phyloP scores from a whole-genome alignment of 257 asterid genomes.

The Plectranthus barbatus region DNA sequence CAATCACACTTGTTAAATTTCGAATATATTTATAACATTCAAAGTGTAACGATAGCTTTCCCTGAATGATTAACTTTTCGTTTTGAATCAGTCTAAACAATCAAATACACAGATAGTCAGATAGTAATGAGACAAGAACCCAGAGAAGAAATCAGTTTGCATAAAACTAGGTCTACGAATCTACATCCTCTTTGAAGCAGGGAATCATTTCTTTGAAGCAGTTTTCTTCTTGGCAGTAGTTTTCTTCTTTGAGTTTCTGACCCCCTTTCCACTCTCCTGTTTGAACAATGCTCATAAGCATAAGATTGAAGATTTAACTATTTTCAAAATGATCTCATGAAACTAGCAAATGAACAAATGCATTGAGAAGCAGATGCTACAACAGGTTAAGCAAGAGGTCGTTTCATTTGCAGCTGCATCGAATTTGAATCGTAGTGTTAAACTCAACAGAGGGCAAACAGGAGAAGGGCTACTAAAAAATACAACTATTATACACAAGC shows the following conservation, averaged over 20 bases:
- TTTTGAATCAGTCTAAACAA: too few relatives aligned
- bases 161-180: slow-evolving; percentile 1
- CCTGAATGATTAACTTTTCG: too few relatives aligned
- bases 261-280: slow-evolving; percentile 60
- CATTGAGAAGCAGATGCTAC: too few relatives aligned
- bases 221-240: slow-evolving; percentile 27
- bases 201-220: slow-evolving; percentile 35
- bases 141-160: neutral
- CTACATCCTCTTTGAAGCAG: neutral
- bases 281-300: neutral
- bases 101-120: too few relatives aligned
- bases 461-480: slow-evolving; percentile 4
- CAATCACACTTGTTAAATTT: too few relatives aligned
- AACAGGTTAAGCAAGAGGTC: neutral
- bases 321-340: neutral
- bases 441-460: neutral
- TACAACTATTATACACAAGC: neutral
- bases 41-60: too few relatives aligned
- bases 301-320: neutral
- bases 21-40: too few relatives aligned
- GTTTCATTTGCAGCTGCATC: too few relatives aligned
- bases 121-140: neutral
- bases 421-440: neutral
- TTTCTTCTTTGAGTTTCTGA: slow-evolving; percentile 42
- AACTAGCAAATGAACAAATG: too few relatives aligned